A percentile compares a stretch with the other conserved stretches of the same genome.
Evolutionary conservation across 2,329 filamentous ascomycete genomes (phyloP).

Genomic region (Pseudogymnoascus sp.): DNA sequence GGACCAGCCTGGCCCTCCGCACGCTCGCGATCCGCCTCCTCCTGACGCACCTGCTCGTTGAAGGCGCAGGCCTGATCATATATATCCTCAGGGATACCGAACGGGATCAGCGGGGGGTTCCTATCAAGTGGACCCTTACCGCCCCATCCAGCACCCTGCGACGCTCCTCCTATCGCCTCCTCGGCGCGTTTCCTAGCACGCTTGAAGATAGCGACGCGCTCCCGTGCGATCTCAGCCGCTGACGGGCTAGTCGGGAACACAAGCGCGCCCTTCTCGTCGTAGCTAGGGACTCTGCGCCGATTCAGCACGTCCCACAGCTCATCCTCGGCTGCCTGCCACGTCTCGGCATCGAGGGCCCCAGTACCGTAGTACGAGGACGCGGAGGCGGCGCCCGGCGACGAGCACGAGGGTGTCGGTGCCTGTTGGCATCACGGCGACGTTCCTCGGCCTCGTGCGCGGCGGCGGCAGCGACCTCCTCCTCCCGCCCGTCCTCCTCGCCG

Average conservation of each 20-base stretch:
- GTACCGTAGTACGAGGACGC: not conserved
- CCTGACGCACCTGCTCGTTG: not conserved
- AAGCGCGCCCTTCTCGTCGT: not conserved
- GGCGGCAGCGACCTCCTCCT: not conserved
- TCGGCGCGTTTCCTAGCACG: not conserved
- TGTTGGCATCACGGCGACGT: not conserved
- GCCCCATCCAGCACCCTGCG: not conserved
- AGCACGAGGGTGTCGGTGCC: not conserved
- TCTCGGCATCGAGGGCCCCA: not conserved
- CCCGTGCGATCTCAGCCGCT: not conserved
- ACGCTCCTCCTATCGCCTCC: not conserved
- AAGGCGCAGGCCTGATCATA: not conserved
- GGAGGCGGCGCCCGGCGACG: not conserved
- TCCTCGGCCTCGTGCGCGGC: not conserved
- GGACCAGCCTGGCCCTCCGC: not conserved
- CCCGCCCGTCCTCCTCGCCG: not conserved
- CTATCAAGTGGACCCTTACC: not conserved
- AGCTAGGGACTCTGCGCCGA: not conserved
- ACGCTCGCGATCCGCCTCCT: not conserved
- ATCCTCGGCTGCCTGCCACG: not conserved
- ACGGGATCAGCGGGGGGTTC: not conserved
- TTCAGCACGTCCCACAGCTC: not conserved
- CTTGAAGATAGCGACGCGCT: not conserved
- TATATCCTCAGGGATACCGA: not conserved
- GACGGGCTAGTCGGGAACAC: not conserved